phyloP scores from a whole-genome alignment of 495 filamentous ascomycete species.

The Penicillium alfredii region DNA sequence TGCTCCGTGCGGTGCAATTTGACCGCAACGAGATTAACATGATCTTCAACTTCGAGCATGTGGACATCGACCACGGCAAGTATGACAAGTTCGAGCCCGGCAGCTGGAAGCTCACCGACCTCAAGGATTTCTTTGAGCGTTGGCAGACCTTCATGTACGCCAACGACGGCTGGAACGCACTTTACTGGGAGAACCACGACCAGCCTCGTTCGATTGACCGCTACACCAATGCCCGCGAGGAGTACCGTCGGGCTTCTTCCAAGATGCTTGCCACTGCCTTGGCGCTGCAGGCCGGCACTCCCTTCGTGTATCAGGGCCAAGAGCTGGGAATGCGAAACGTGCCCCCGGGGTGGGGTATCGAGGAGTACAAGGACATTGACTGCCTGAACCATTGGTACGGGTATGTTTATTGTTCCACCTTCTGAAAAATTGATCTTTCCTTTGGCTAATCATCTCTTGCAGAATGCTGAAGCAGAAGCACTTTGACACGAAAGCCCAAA shows the following conservation, averaged over 20 bases:
- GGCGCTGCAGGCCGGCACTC: conserved; percentile 56
- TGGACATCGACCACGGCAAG: conserved; percentile 52
- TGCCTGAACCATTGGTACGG: conserved; percentile 57
- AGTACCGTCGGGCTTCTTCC: conserved; percentile 40
- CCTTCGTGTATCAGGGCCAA: conserved; percentile 73
- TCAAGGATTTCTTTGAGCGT: conserved; percentile 54
- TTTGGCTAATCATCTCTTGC: neutral
- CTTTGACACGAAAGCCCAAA: conserved; percentile 28
- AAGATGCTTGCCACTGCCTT: conserved; percentile 62
- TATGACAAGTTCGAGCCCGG: conserved; percentile 47
- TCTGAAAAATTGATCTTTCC: neutral
- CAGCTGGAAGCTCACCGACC: conserved; percentile 47
- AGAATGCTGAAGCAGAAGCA: conserved; percentile 34
- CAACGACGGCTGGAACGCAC: conserved; percentile 66
- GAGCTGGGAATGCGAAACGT: conserved; percentile 73
- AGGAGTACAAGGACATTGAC: conserved; percentile 69
- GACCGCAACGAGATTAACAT: conserved; percentile 62
- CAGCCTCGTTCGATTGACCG: conserved; percentile 59
- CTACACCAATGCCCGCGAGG: conserved; percentile 45
- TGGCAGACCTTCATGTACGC: conserved; percentile 66
- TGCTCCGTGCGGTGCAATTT: conserved; percentile 52
- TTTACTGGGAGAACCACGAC: conserved; percentile 72
- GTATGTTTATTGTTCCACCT: conserved; percentile 12
- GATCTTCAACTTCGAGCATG: conserved; percentile 68
- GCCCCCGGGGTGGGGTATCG: conserved; percentile 56